A percentile compares a stretch with the other conserved stretches of the same genome.
These are phyloP conservation scores for Metschnikowia kofuensis DNA, from an alignment of 805 yeast genomes.

Conservation along the genomic window DNA sequence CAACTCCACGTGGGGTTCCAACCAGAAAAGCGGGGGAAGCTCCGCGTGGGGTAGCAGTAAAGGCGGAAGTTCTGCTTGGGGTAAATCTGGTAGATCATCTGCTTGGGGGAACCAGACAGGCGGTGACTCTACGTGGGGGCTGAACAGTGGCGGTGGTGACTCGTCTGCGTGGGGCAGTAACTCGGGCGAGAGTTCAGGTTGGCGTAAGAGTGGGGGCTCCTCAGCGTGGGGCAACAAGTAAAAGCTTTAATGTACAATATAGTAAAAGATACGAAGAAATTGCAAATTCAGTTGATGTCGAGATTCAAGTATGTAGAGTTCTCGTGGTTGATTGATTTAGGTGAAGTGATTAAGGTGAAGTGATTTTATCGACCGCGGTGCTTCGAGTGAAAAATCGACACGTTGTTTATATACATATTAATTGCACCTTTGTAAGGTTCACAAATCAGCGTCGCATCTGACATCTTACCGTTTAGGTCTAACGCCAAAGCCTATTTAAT, in stretches of 20 bases:
- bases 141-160: slow-evolving; percentile 15
- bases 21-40: slow-evolving; percentile 16
- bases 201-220: slow-evolving; percentile 22
- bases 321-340: no score
- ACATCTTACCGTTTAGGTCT: no score
- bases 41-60: slow-evolving; percentile 37
- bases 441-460: no score
- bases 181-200: slow-evolving; percentile 19
- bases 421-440: no score
- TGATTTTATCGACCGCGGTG: no score
- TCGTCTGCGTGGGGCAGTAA: slow-evolving; percentile 21
- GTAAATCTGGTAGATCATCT: slow-evolving; percentile 20
- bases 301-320: no score
- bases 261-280: slow-evolving; percentile 1
- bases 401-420: no score
- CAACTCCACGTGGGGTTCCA: slow-evolving; percentile 30
- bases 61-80: slow-evolving; percentile 42
- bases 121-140: slow-evolving; percentile 35
- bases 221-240: slow-evolving; percentile 18
- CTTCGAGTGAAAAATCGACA: no score
- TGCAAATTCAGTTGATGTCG: background rate
- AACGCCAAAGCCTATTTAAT: no score
- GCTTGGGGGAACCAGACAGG: slow-evolving; percentile 26
- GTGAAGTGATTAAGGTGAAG: no score
- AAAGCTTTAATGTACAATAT: background rate